Evolutionary conservation across 1,284 basidiomycete species (phyloP), one percentile per base, ranked within the genome.

Genomic region (Fereydounia khargensis): DNA sequence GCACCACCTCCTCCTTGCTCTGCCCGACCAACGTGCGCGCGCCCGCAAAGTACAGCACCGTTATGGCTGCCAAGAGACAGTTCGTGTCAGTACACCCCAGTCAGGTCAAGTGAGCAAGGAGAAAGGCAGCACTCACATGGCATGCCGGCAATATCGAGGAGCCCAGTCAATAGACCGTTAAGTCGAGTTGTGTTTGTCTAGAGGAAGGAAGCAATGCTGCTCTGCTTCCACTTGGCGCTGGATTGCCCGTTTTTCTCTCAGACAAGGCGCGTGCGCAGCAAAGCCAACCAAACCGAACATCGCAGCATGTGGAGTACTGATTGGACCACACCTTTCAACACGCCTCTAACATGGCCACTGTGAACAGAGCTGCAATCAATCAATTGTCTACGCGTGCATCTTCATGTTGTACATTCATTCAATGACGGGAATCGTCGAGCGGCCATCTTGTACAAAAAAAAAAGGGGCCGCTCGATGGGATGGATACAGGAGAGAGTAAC

Each of bases 41-140:
- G 1, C 45, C 45, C 16, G 58, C 58, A 42, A 61, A 61, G 53
- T 61, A 61, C 16, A 43, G 31, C 31, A 42, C 20, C 7, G 31
- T 32, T 8, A 42, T 18, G 16, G 31, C 8, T 33, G n/a, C n/a
- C n/a, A n/a, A n/a, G n/a, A n/a, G n/a, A n/a, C n/a, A n/a, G n/a
- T n/a, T n/a, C n/a, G n/a, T n/a, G n/a, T n/a, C n/a, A n/a, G n/a
- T n/a, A n/a, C n/a, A n/a, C n/a, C n/a, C n/a, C n/a, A n/a, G n/a
- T n/a, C n/a, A n/a, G n/a, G n/a, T n/a, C n/a, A n/a, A n/a, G n/a
- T n/a, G n/a, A n/a, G n/a, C n/a, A n/a, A n/a, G n/a, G n/a, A n/a
- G n/a, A n/a, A n/a, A n/a, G n/a, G n/a, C n/a, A n/a, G n/a, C n/a
- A n/a, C n/a, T n/a, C n/a, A n/a, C n/a, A n/a, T n/a, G n/a, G n/a